These are phyloP conservation scores for Rugosomyces carneus DNA, from an alignment of 1,284 basidiomycete genomes.

Conservation along the genomic window DNA sequence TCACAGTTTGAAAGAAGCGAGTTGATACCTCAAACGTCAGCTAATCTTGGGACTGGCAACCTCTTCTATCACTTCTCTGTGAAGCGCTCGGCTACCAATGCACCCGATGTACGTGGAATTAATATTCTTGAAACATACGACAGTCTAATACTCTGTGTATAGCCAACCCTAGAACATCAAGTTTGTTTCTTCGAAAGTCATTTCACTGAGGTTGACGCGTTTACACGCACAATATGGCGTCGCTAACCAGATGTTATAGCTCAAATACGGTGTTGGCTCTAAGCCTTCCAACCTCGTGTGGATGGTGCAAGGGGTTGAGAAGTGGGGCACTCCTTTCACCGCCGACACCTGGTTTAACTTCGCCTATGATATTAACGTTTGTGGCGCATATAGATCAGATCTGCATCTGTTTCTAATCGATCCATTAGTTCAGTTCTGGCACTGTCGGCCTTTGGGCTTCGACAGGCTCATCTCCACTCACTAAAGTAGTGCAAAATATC, in stretches of 20 bases:
- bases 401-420: constrained; percentile 1
- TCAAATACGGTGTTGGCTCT: constrained; percentile 53
- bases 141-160: constrained; percentile 2
- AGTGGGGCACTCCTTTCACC: constrained; percentile 48
- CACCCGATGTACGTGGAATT: constrained; percentile 39
- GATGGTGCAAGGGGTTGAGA: constrained; percentile 40
- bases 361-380: constrained; percentile 54
- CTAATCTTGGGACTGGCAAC: constrained; percentile 54
- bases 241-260: constrained; percentile 21
- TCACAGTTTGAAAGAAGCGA: constrained; percentile 44
- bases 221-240: neutral
- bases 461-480: constrained; percentile 41
- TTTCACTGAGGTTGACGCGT: constrained; percentile 47
- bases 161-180: constrained; percentile 53
- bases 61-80: constrained; percentile 64
- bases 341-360: constrained; percentile 61
- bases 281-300: constrained; percentile 46
- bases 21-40: constrained; percentile 53
- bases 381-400: constrained; percentile 17
- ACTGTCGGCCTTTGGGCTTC: constrained; percentile 59
- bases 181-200: constrained; percentile 60
- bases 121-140: neutral
- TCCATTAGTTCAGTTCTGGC: constrained; percentile 40
- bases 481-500: constrained; percentile 44
- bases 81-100: constrained; percentile 40